Evolutionary conservation across 768 basidiomycete species (phyloP), one percentile per base, ranked within the genome.

Genomic region (Boletus barrowsii): DNA sequence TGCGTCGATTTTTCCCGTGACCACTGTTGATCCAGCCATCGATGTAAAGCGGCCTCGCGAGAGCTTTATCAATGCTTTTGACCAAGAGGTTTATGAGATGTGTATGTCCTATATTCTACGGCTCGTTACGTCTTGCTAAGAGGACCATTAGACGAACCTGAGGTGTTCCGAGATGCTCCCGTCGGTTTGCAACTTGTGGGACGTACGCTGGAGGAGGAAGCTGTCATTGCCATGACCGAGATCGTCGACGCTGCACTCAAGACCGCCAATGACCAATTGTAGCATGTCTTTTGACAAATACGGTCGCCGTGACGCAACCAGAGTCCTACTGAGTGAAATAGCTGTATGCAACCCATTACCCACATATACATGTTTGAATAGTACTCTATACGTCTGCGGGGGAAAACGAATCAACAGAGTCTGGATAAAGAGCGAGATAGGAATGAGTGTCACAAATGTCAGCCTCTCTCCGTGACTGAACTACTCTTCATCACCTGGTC

Each of bases 181-280:
- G 72, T 90, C 17, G 70, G 75, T 6, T 65, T 91, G 30, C 89
- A 91, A 66, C 65, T 90, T 9, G 75, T 89, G 9, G 87, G 85
- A 3, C 76, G 83, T 43, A 86, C 84, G 6, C 72, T 83, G 53
- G 89, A 90, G 61, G 90, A 91, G 61, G 89, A 91, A 61, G 88
- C 83, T 0, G 79, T 88, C 3, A 78, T 90, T 48, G 79, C 74
- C 0, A 83, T 90, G 80, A 76, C 80, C 7, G 83, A 88, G 61
- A 77, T 90, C 22, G 80, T 87, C 11, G 83, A 82, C 45, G 65
- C 65, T 0, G 84, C 83, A 10, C 66, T 84, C 54, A 79, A 76
- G 57, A 60, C 32, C 15, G 30, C 39, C 36, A 57, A 41, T 14
- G 39, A 3, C 9, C 7, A 36, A 10, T 15, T 18, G 42, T 56